Percentiles rank a stretch among this genome's conserved stretches.
phyloP scores from a whole-genome alignment of 2,329 filamentous ascomycete species.

The Monilinia aucupariae region DNA sequence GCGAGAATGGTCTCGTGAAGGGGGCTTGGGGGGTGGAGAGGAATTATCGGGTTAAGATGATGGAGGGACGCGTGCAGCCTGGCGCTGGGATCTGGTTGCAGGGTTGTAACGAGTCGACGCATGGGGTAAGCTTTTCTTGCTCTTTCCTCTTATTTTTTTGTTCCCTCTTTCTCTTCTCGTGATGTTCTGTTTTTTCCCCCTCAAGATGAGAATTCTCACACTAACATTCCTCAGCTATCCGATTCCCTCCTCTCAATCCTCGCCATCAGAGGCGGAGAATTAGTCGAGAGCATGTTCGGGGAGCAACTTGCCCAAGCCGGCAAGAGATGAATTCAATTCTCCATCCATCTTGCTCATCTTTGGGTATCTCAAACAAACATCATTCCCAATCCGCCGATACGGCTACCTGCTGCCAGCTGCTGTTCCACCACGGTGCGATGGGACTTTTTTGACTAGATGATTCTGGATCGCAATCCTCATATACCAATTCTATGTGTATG shows the following conservation, averaged over 20 bases:
- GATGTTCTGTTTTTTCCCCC: not conserved
- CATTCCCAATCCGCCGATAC: too few species aligned
- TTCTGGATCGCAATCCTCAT: too few species aligned
- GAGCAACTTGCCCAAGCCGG: slow-evolving; percentile 13
- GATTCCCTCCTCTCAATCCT: slow-evolving; percentile 78
- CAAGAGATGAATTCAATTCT: not conserved
- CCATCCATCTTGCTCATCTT: too few species aligned
- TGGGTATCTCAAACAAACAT: too few species aligned
- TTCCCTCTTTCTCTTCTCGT: not conserved
- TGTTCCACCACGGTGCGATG: too few species aligned
- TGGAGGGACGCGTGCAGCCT: slow-evolving; percentile 61
- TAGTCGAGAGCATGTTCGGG: slow-evolving; percentile 70
- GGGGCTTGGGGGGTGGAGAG: slow-evolving; percentile 63
- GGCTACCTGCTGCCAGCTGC: too few species aligned
- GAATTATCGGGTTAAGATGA: slow-evolving; percentile 74
- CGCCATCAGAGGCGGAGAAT: slow-evolving; percentile 68
- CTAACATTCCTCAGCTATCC: slow-evolving; percentile 52
- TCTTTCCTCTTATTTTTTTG: not conserved
- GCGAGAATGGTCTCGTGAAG: slow-evolving; percentile 34
- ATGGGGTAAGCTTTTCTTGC: slow-evolving; percentile 63
- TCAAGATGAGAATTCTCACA: not conserved
- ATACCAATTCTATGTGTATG: too few species aligned
- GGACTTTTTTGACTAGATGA: too few species aligned
- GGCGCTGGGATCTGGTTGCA: slow-evolving; percentile 81
- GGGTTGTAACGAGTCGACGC: slow-evolving; percentile 87